Evolutionary conservation across 768 basidiomycete species (phyloP).

Genomic region (Pilatotrama ljubarskyi): DNA sequence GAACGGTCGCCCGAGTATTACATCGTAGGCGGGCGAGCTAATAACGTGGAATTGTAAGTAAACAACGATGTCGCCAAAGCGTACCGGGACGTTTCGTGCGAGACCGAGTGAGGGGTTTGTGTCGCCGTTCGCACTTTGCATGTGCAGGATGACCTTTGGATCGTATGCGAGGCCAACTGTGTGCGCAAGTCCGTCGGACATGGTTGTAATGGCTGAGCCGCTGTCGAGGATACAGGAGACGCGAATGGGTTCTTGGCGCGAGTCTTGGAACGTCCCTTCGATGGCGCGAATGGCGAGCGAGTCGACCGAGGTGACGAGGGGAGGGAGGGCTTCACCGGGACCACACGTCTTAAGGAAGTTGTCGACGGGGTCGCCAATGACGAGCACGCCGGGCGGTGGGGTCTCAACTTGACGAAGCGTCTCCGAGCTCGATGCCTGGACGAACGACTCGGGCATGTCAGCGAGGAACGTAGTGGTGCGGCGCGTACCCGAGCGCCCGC

Average conservation of each 20-base stretch:
- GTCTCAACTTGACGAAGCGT: background rate
- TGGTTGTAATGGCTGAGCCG: constrained; percentile 26
- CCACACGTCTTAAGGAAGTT: constrained; percentile 1
- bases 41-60: constrained; percentile 15
- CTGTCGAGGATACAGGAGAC: constrained; percentile 25
- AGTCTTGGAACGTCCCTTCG: constrained; percentile 11
- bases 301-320: constrained; percentile 13
- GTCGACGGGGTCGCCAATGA: constrained; percentile 18
- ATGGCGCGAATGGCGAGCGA: constrained; percentile 21
- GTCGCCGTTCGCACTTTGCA: constrained; percentile 20
- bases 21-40: constrained; percentile 12
- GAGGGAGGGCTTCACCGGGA: background rate
- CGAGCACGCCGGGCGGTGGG: constrained; percentile 8
- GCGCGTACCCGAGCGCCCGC: background rate
- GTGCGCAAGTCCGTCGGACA: constrained; percentile 25
- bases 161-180: constrained; percentile 16
- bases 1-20: constrained; percentile 11
- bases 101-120: constrained; percentile 17
- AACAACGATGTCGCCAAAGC: constrained; percentile 1
- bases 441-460: background rate
- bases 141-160: constrained; percentile 9
- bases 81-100: constrained; percentile 17
- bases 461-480: background rate
- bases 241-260: constrained; percentile 2
- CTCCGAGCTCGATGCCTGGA: background rate